These are phyloP conservation scores for Ogataea paradorogensis DNA, from an alignment of 805 yeast species.

Conservation along the genomic window DNA sequence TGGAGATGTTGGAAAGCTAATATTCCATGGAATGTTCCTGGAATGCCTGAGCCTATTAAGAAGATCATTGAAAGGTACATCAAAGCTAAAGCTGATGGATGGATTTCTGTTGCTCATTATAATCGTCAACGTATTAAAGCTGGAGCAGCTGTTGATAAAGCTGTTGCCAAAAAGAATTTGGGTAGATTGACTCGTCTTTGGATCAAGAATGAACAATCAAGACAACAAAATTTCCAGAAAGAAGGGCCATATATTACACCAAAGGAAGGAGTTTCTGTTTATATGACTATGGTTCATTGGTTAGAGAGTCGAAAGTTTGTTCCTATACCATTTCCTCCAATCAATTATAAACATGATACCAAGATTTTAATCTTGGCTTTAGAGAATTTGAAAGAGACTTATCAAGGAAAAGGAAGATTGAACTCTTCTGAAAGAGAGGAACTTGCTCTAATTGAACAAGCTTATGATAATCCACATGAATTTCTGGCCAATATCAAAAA, in stretches of 20 bases:
- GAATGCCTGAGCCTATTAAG: conserved; percentile 87
- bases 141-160: conserved; percentile 93
- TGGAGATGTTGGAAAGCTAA: conserved; percentile 99
- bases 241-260: conserved; percentile 88
- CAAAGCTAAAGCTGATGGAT: conserved; percentile 94
- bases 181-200: conserved; percentile 90
- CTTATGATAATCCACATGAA: conserved; percentile 96
- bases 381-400: conserved; percentile 81
- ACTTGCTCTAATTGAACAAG: conserved; percentile 88
- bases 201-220: conserved; percentile 87
- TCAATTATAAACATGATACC: conserved; percentile 89
- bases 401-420: conserved; percentile 69
- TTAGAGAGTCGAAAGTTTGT: conserved; percentile 76
- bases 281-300: conserved; percentile 89
- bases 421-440: conserved; percentile 91
- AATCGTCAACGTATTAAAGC: conserved; percentile 84
- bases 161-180: conserved; percentile 88
- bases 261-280: conserved; percentile 83
- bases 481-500: conserved; percentile 81
- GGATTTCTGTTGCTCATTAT: conserved; percentile 91
- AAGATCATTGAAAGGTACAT: conserved; percentile 84
- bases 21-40: conserved; percentile 97
- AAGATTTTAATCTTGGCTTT: conserved; percentile 84
- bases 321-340: conserved; percentile 92
- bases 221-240: conserved; percentile 74